Evolutionary conservation across 2,329 filamentous ascomycete genomes (phyloP), one percentile per base, ranked within the genome.

Genomic region (Clathrospora elynae): DNA sequence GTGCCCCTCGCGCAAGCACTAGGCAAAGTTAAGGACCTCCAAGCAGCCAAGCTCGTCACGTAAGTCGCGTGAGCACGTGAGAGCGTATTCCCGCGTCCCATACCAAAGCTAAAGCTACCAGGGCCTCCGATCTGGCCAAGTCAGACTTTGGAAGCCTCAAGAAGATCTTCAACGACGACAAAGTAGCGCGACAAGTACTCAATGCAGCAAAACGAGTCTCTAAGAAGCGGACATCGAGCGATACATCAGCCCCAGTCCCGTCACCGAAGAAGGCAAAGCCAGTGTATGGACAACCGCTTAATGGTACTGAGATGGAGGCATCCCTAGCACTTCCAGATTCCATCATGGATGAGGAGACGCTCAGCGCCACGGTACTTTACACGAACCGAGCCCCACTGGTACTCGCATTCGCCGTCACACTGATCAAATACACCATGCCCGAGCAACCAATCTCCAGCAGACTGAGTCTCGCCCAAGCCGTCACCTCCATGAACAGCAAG

Each of bases 341-440:
- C 2, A 73, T 73, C 6, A 71, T 72, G 18, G 76, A 84, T 32
- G 84, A 87, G 55, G 77, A 81, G 1, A 71, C 77, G 6, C 80
- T 95, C 4, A 73, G 75, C 10, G 67, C 72, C 2, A 80, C 81
- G 1, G 73, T 75, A 0, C 56, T 95, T 1, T 73, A 84, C 49
- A 93, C 88, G 0, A 95, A 95, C 60, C 78, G 90, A 25, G 90
- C 90, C 2, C 90, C 90, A 1, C 73, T 95, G 1, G 83, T 95
- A 2, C 77, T 95, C 4, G 89, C 89, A 0, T 95, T 95, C 68
- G 84, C 86, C 1, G 80, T 90, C 10, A 81, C 83, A 46, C 65
- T 92, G 34, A 66, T 95, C 32, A 85, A 87, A 31, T 84, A 86
- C 62, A 95, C 88, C 0, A 92, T 91, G 85, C 87, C 90, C 0